Conservation (phyloP, 2,329 filamentous ascomycete species). For the Hyphodiscus sp. region DNA sequence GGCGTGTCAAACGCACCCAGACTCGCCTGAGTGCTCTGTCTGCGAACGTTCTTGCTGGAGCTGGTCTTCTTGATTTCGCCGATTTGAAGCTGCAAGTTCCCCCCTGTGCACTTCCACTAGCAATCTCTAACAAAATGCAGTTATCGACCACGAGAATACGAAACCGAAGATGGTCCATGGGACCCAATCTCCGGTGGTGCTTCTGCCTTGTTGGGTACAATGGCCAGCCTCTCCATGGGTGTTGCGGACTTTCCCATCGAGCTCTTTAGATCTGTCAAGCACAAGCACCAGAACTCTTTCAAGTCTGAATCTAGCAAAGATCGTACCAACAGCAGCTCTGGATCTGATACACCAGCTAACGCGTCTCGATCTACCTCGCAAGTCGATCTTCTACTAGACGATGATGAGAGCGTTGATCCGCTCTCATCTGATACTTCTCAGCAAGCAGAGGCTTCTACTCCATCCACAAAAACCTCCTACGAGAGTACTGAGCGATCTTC, state of each 20-base stretch:
- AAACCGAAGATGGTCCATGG: constrained; percentile 69
- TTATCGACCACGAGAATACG: constrained; percentile 58
- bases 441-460: constrained; percentile 2
- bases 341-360: constrained; percentile 10
- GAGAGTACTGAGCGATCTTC: constrained; percentile 20
- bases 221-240: constrained; percentile 74
- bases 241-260: constrained; percentile 66
- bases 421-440: not conserved
- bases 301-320: constrained; percentile 9
- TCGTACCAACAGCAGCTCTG: constrained; percentile 1
- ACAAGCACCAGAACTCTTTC: constrained; percentile 9
- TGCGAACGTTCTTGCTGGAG: constrained; percentile 60
- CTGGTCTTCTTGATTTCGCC: constrained; percentile 57
- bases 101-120: not conserved
- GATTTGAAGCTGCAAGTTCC: constrained; percentile 63
- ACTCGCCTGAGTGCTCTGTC: constrained; percentile 66
- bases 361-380: constrained; percentile 11
- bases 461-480: constrained; percentile 20
- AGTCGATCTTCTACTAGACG: constrained; percentile 11
- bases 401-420: not conserved
- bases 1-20: constrained; percentile 64
- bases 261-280: constrained; percentile 39
- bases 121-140: constrained; percentile 24
- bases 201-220: constrained; percentile 73
- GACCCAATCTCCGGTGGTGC: constrained; percentile 76